phyloP scores from a whole-genome alignment of 108 stramenopile genomes.

The Cyclotella choctawhatcheeana region DNA sequence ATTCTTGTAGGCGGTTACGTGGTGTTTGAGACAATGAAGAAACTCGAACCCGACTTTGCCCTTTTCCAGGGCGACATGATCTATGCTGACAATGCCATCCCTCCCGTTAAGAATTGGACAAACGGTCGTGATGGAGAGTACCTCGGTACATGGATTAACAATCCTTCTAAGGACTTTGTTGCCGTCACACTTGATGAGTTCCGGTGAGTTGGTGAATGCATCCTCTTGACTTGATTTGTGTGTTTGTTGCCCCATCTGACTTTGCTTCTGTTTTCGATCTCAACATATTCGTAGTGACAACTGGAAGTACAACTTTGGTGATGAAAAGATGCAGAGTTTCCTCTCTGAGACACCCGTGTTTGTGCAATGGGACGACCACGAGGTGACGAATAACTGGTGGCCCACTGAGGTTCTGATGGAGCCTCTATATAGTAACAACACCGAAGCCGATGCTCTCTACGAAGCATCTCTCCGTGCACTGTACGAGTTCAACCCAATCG shows the following conservation, averaged over 20 bases:
- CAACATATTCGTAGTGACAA: no score
- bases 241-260: no score
- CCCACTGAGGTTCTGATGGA: slow-evolving; percentile 18
- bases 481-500: slow-evolving; percentile 44
- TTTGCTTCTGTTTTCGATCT: no score
- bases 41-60: slow-evolving; percentile 51
- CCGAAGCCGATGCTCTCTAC: slow-evolving; percentile 25
- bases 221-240: no score
- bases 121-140: slow-evolving; percentile 20
- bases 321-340: slow-evolving; percentile 46
- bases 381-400: slow-evolving; percentile 49
- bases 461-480: slow-evolving; percentile 39
- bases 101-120: slow-evolving; percentile 16
- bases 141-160: slow-evolving; percentile 44
- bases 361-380: slow-evolving; percentile 59
- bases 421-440: slow-evolving; percentile 9
- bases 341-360: slow-evolving; percentile 43
- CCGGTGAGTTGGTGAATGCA: no score
- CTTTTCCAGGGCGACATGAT: slow-evolving; percentile 53
- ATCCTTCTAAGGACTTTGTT: slow-evolving; percentile 43
- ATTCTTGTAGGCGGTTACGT: no score
- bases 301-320: slow-evolving; percentile 58
- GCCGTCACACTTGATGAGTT: slow-evolving; percentile 55
- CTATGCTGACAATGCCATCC: slow-evolving; percentile 49
- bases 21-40: slow-evolving; percentile 54